These are phyloP conservation scores for Tricholoma flavovirens DNA, from an alignment of 768 basidiomycete genomes.

Conservation along the genomic window DNA sequence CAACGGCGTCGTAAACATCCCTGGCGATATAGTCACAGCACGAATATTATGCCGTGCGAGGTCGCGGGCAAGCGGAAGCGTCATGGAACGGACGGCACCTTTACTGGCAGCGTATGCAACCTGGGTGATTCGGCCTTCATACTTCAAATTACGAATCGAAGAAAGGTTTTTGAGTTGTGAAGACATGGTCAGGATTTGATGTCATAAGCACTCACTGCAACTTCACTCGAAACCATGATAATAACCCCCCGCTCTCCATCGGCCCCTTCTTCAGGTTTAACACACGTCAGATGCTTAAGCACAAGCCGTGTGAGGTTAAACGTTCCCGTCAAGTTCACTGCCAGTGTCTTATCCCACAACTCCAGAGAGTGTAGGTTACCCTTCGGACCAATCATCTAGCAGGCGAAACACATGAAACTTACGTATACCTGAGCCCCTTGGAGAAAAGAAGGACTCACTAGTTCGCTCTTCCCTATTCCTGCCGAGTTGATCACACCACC, in stretches of 20 bases:
- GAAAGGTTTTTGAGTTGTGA: background rate
- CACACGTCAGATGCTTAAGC: slow-evolving; percentile 42
- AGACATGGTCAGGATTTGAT: background rate
- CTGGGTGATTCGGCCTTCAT: slow-evolving; percentile 53
- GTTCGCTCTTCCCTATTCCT: slow-evolving; percentile 36
- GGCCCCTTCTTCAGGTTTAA: slow-evolving; percentile 36
- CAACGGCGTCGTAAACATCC: slow-evolving; percentile 43
- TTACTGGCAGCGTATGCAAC: slow-evolving; percentile 52
- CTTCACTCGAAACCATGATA: slow-evolving; percentile 50
- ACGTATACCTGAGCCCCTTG: no score
- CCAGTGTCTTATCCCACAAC: slow-evolving; percentile 46
- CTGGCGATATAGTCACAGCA: slow-evolving; percentile 53
- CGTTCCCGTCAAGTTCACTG: slow-evolving; percentile 51
- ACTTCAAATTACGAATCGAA: slow-evolving; percentile 26
- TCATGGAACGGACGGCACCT: slow-evolving; percentile 52
- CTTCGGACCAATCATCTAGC: slow-evolving; percentile 42
- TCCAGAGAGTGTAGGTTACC: slow-evolving; percentile 44
- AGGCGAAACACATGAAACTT: slow-evolving; percentile 9
- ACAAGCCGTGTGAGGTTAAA: slow-evolving; percentile 56
- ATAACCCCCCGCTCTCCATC: slow-evolving; percentile 57
- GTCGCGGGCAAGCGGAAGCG: slow-evolving; percentile 57
- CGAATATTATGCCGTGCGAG: slow-evolving; percentile 46
- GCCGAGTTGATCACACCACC: slow-evolving; percentile 59
- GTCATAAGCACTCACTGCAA: slow-evolving; percentile 35
- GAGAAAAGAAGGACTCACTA: slow-evolving; percentile 4